Percentiles rank a stretch among this genome's conserved stretches.
These are phyloP conservation scores for Aquilaria sinensis DNA, from an alignment of 345 rosid species.

Conservation along the genomic window DNA sequence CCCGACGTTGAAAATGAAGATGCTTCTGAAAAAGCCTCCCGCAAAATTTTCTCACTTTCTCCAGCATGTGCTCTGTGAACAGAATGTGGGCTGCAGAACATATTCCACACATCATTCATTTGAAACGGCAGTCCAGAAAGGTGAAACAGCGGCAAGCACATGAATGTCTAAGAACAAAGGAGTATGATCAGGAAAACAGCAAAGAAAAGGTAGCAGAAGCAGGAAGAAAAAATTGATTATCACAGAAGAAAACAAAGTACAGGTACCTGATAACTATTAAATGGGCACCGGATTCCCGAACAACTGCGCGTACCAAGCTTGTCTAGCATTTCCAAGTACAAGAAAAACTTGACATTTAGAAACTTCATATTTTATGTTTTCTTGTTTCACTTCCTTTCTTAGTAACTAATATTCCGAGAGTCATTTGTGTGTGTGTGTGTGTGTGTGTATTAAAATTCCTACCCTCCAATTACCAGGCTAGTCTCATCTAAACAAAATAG, in stretches of 20 bases:
- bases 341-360: constrained; percentile 6
- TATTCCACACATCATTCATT: neutral
- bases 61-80: constrained; percentile 82
- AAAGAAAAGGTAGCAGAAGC: neutral
- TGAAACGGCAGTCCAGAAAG: neutral
- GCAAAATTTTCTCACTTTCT: constrained; percentile 74
- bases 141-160: too few relatives aligned
- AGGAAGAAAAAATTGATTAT: too few relatives aligned
- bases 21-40: constrained; percentile 80
- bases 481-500: neutral
- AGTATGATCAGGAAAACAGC: neutral
- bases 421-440: too few relatives aligned
- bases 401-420: too few relatives aligned
- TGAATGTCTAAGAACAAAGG: neutral
- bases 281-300: constrained; percentile 71
- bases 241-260: neutral
- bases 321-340: constrained; percentile 37
- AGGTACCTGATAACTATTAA: constrained; percentile 72
- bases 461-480: neutral
- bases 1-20: constrained; percentile 51
- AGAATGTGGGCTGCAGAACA: constrained; percentile 56
- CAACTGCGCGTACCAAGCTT: constrained; percentile 90
- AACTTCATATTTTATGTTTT: neutral
- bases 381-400: too few relatives aligned
- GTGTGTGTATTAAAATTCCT: neutral